Conservation (phyloP, 2,329 filamentous ascomycete species). For the Onygena corvina region DNA sequence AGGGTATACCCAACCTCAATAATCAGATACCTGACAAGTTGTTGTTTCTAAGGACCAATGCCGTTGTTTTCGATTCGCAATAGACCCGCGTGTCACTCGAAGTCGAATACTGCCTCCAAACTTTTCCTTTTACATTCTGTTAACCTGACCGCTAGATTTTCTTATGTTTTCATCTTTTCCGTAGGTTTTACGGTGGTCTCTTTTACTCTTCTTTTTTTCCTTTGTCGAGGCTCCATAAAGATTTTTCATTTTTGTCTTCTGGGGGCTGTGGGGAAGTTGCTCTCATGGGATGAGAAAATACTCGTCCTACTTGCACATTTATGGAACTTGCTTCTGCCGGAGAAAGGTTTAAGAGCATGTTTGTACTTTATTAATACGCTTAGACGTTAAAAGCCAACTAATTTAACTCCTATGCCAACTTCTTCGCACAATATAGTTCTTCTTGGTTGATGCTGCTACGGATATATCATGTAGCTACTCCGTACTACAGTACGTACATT, state of each 20-base stretch:
- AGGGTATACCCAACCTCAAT: background rate
- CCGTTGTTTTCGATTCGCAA: background rate
- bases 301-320: background rate
- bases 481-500: too few relatives aligned
- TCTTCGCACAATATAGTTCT: too few relatives aligned
- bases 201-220: background rate
- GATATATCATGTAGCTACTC: too few relatives aligned
- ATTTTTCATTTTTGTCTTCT: background rate
- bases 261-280: background rate
- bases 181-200: background rate
- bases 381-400: conserved; percentile 6
- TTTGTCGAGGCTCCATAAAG: conserved; percentile 1
- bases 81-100: conserved; percentile 2
- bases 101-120: background rate
- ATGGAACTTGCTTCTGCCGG: background rate
- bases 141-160: background rate
- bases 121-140: background rate
- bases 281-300: background rate
- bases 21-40: conserved; percentile 1
- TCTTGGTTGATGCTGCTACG: too few relatives aligned
- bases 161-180: background rate
- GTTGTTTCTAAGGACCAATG: conserved; percentile 4
- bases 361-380: conserved; percentile 5
- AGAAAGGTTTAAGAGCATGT: conserved; percentile 1
- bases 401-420: conserved; percentile 3